phyloP scores from a whole-genome alignment of 1,139 yeast species.

The Taphrina populina region DNA sequence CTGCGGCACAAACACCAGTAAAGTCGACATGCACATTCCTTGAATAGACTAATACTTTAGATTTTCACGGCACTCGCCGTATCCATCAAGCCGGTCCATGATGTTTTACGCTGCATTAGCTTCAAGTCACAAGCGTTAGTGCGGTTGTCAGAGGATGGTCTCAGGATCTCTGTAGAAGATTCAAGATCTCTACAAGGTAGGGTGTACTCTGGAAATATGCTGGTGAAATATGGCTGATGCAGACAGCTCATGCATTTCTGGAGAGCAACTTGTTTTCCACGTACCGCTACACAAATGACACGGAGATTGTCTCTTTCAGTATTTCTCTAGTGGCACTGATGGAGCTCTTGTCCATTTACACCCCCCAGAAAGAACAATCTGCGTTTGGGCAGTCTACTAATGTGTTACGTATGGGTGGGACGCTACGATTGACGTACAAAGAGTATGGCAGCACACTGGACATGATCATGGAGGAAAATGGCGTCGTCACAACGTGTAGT shows the following conservation, averaged over 20 bases:
- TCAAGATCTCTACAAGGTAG: slow-evolving; percentile 37
- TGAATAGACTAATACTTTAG: no score
- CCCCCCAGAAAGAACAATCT: slow-evolving; percentile 22
- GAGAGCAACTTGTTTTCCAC: slow-evolving; percentile 13
- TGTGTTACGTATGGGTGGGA: slow-evolving; percentile 35
- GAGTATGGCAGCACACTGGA: slow-evolving; percentile 37
- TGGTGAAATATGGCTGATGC: background rate
- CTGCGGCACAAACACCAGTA: no score
- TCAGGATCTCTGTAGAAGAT: slow-evolving; percentile 38
- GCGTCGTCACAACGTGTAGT: slow-evolving; percentile 39
- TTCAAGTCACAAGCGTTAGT: slow-evolving; percentile 37
- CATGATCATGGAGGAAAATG: slow-evolving; percentile 39
- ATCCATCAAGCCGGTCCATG: slow-evolving; percentile 31
- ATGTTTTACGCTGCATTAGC: slow-evolving; percentile 26
- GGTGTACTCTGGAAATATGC: slow-evolving; percentile 1
- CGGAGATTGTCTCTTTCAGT: slow-evolving; percentile 32
- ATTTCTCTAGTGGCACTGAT: slow-evolving; percentile 38
- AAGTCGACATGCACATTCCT: no score
- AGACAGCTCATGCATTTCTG: slow-evolving; percentile 32
- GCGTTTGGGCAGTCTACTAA: slow-evolving; percentile 14
- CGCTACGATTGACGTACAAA: slow-evolving; percentile 35
- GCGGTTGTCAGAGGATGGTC: slow-evolving; percentile 37
- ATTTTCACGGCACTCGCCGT: slow-evolving; percentile 30
- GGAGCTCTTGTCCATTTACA: slow-evolving; percentile 39
- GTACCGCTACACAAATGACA: background rate